phyloP scores from a whole-genome alignment of 2,329 filamentous ascomycete genomes.

The Torrubiellomyces zombiae region DNA sequence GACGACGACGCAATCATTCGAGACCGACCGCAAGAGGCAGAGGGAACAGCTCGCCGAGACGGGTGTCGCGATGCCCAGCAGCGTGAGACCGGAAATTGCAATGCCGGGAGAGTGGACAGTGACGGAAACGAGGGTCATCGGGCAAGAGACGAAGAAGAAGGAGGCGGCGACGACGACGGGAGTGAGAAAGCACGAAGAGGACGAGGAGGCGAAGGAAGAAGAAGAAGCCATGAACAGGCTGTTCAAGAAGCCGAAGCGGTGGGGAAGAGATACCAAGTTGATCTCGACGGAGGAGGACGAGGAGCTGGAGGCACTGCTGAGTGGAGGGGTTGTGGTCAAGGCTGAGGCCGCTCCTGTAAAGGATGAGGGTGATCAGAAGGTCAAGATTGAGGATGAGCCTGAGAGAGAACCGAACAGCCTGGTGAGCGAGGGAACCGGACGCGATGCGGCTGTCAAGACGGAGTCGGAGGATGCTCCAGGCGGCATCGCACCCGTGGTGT shows the following conservation, averaged over 20 bases:
- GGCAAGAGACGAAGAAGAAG: slow-evolving; percentile 19
- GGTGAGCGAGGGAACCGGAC: slow-evolving; percentile 3
- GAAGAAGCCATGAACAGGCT: slow-evolving; percentile 39
- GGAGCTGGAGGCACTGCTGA: slow-evolving; percentile 47
- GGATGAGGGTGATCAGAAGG: slow-evolving; percentile 7
- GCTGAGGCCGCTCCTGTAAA: slow-evolving; percentile 5
- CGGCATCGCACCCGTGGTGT: slow-evolving; percentile 37
- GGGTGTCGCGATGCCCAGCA: slow-evolving; percentile 70
- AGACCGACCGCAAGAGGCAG: slow-evolving; percentile 48
- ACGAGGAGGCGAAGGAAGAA: slow-evolving; percentile 44
- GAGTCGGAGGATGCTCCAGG: slow-evolving; percentile 16
- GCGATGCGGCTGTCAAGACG: slow-evolving; percentile 19
- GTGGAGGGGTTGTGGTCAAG: slow-evolving; percentile 12
- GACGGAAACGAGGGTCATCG: slow-evolving; percentile 43
- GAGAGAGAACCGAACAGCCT: too few relatives aligned
- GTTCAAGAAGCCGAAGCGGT: slow-evolving; percentile 40
- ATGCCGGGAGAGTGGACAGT: slow-evolving; percentile 80
- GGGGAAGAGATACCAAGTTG: slow-evolving; percentile 36
- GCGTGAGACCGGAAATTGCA: slow-evolving; percentile 64
- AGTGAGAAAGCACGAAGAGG: slow-evolving; percentile 44
- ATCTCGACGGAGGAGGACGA: slow-evolving; percentile 28
- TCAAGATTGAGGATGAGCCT: slow-evolving; percentile 9
- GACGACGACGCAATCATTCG: slow-evolving; percentile 5
- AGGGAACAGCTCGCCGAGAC: slow-evolving; percentile 75
- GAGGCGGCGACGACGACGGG: slow-evolving; percentile 33